Conservation (phyloP, 305 asterid species). For the Fraxinus velutina region DNA sequence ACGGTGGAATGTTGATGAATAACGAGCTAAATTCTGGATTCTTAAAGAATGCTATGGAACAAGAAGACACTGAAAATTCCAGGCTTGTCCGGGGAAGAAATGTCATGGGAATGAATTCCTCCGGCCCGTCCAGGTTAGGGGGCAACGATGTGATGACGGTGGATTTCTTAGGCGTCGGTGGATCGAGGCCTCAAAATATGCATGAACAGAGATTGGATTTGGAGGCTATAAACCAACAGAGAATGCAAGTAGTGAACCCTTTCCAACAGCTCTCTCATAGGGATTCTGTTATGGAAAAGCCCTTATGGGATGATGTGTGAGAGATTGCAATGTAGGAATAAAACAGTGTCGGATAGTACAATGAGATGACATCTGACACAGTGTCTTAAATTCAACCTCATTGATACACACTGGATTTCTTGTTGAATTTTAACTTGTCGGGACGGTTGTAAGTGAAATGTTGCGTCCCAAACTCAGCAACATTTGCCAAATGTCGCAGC, state of each 20-base stretch:
- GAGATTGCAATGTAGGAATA: constrained; percentile 2
- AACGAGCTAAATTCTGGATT: constrained; percentile 38
- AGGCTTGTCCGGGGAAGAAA: constrained; percentile 24
- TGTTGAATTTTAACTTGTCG: background rate
- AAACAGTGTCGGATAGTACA: background rate
- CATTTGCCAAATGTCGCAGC: no score
- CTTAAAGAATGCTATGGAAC: constrained; percentile 41
- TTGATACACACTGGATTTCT: background rate
- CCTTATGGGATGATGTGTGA: constrained; percentile 49
- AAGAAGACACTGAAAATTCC: constrained; percentile 28
- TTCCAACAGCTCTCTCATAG: constrained; percentile 49
- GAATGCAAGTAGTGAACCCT: constrained; percentile 52
- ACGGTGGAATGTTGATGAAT: constrained; percentile 63
- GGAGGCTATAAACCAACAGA: constrained; percentile 43
- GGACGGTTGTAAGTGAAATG: no score
- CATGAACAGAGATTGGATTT: constrained; percentile 45
- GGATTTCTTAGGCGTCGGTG: constrained; percentile 85
- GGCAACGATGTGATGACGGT: constrained; percentile 62
- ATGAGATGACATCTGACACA: background rate
- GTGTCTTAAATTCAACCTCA: background rate
- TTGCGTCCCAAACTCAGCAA: no score
- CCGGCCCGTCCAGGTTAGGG: constrained; percentile 24
- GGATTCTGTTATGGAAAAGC: constrained; percentile 54
- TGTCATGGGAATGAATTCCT: constrained; percentile 14
- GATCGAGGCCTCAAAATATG: constrained; percentile 39